These are phyloP conservation scores for Medicago ruthenica DNA, from an alignment of 306 rosid genomes.

Conservation along the genomic window DNA sequence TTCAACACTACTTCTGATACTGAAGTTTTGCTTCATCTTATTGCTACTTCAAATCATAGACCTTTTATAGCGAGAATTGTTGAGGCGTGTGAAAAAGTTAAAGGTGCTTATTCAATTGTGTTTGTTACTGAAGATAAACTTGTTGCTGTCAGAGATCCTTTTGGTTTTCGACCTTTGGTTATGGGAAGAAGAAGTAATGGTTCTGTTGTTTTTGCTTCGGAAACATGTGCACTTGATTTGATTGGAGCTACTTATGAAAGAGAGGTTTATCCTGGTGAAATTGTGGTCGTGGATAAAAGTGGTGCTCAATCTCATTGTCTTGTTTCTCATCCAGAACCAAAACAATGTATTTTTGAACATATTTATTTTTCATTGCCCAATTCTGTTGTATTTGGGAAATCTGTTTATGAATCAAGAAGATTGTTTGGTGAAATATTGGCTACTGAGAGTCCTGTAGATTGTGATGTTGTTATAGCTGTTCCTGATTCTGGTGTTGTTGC, in stretches of 20 bases:
- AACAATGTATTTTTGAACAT: conserved; percentile 89
- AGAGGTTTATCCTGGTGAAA: conserved; percentile 86
- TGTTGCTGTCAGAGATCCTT: conserved; percentile 83
- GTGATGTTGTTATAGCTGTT: conserved; percentile 94
- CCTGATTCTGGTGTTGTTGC: conserved; percentile 98
- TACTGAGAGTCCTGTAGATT: conserved; percentile 78
- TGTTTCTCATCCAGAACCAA: conserved; percentile 82
- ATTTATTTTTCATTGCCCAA: conserved; percentile 89
- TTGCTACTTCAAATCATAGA: conserved; percentile 78
- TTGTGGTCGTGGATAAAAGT: conserved; percentile 75
- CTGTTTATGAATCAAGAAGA: conserved; percentile 81
- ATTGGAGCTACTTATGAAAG: conserved; percentile 92
- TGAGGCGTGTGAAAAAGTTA: conserved; percentile 83
- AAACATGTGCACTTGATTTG: conserved; percentile 95
- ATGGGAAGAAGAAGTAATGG: conserved; percentile 97
- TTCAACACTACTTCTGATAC: conserved; percentile 93
- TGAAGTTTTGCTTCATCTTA: conserved; percentile 88
- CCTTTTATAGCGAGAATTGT: conserved; percentile 75
- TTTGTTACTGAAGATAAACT: conserved; percentile 79
- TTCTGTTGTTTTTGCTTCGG: conserved; percentile 93
- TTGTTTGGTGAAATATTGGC: conserved; percentile 88
- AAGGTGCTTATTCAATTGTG: conserved; percentile 82
- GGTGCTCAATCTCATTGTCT: conserved; percentile 86
- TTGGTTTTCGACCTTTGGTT: conserved; percentile 86
- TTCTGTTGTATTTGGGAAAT: conserved; percentile 81